Evolutionary conservation across 2,329 filamentous ascomycete species (phyloP), one percentile per base, ranked within the genome.

Genomic region (Hortaea werneckii): DNA sequence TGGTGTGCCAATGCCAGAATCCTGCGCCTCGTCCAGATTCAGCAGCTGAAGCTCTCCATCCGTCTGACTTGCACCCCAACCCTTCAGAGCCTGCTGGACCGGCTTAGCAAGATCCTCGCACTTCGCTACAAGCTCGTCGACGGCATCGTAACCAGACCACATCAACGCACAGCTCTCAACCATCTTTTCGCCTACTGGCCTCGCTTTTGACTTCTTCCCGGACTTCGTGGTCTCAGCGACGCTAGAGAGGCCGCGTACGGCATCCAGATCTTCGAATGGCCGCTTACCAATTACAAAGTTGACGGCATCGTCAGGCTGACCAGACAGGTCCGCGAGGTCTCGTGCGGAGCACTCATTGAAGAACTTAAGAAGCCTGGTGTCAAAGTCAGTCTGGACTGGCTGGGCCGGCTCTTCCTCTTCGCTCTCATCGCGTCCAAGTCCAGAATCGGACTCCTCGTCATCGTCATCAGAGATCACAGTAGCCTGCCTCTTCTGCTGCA

Each of bases 311-410:
- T 83, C 76, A 32, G 83, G 82, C 49, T 85, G 80, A 29, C 81
- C 82, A 0, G 87, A 87, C 50, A 95, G 82, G 54, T 94, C 89
- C 1, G 84, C 79, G 37, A 98, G 76, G 47, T 90, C 86, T 32
- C 82, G 77, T 7, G 79, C 69, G 5, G 80, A 79, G 62, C 86
- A 92, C 0, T 74, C 79, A 59, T 96, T 96, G 65, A 98, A 81
- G 58, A 88, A 94, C 6, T 80, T 75, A 28, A 96, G 70, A 5
- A 95, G 77, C 45, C 75, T 46, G 7, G 44, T 38, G 8, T 58
- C 57, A 29, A 45, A 45, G 13, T 32, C 42, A 11, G 42, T 37
- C 37, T 48, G 50, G 34, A 35, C 40, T 8, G 46, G 38, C 30
- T 12, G 12, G 28, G 11, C 7, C 10, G 27, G 37, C 29, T 51